phyloP scores from a whole-genome alignment of 1,284 basidiomycete species.

The Limonomyces culmigenus region DNA sequence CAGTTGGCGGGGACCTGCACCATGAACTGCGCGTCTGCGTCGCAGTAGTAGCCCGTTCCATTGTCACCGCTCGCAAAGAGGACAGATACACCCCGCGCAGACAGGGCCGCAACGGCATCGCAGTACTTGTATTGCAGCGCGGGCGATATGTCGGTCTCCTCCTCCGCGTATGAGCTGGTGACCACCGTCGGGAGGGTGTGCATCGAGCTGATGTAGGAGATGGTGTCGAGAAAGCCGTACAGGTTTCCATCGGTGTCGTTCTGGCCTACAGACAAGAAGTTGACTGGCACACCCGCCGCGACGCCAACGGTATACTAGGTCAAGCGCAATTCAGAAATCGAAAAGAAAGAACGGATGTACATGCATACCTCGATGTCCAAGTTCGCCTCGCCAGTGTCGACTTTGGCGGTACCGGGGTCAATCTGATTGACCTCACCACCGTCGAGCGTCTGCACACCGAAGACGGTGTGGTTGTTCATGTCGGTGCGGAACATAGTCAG shows the following conservation, averaged over 20 bases:
- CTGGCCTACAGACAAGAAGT: constrained; percentile 9
- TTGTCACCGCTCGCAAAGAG: constrained; percentile 22
- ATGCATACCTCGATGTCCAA: too few relatives aligned
- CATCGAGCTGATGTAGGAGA: constrained; percentile 11
- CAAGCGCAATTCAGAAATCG: too few relatives aligned
- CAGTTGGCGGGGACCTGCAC: constrained; percentile 16
- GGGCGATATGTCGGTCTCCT: constrained; percentile 11
- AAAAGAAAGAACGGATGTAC: too few relatives aligned
- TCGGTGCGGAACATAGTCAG: constrained; percentile 11
- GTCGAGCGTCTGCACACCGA: constrained; percentile 14
- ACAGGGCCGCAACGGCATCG: constrained; percentile 17
- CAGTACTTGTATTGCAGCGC: constrained; percentile 17
- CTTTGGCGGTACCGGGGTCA: constrained; percentile 10
- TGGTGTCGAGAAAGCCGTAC: constrained; percentile 10
- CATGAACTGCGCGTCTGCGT: constrained; percentile 14
- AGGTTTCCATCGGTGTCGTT: constrained; percentile 11
- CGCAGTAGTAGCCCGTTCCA: constrained; percentile 15
- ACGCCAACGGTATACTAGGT: constrained; percentile 8
- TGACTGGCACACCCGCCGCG: constrained; percentile 7
- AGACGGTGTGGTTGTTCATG: constrained; percentile 13
- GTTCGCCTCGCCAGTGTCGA: constrained; percentile 16
- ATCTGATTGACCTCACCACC: constrained; percentile 13
- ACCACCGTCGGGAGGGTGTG: constrained; percentile 11
- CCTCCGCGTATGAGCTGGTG: constrained; percentile 12
- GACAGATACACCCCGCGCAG: constrained; percentile 18